Evolutionary conservation across 2,329 filamentous ascomycete genomes (phyloP).

Genomic region (Talaromyces albobiverticillius): DNA sequence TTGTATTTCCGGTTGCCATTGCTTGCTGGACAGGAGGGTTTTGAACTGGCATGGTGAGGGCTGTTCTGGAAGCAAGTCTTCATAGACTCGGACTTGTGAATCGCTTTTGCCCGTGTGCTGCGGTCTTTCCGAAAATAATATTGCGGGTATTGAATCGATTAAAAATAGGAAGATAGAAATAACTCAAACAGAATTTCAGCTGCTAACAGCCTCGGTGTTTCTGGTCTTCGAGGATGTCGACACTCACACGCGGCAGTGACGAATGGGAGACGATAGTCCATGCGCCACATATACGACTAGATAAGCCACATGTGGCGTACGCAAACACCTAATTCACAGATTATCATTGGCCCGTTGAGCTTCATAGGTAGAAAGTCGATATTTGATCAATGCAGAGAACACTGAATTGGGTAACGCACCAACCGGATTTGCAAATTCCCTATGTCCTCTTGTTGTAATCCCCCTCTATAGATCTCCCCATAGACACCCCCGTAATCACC

Average conservation of each 20-base stretch:
- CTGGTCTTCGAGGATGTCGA: neutral
- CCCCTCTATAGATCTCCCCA: no score
- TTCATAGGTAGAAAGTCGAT: neutral
- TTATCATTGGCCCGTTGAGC: neutral
- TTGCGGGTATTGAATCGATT: neutral
- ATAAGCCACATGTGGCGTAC: constrained; percentile 1
- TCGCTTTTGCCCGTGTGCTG: neutral
- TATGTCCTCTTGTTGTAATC: no score
- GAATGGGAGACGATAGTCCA: neutral
- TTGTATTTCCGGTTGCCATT: neutral
- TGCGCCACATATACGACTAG: neutral
- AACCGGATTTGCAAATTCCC: no score
- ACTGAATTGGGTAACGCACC: no score
- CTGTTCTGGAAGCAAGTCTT: neutral
- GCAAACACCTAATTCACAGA: neutral
- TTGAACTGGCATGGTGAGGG: neutral
- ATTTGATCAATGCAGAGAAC: no score
- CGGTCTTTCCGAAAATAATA: no score
- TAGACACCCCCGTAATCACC: no score
- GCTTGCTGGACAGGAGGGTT: neutral
- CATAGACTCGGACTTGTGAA: neutral
- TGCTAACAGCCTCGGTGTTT: no score
- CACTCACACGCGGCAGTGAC: neutral
- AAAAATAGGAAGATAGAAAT: neutral
- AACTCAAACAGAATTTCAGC: neutral